These are phyloP conservation scores for Eurotiales sp. DNA, from an alignment of 2,329 filamentous ascomycete genomes.

Conservation along the genomic window DNA sequence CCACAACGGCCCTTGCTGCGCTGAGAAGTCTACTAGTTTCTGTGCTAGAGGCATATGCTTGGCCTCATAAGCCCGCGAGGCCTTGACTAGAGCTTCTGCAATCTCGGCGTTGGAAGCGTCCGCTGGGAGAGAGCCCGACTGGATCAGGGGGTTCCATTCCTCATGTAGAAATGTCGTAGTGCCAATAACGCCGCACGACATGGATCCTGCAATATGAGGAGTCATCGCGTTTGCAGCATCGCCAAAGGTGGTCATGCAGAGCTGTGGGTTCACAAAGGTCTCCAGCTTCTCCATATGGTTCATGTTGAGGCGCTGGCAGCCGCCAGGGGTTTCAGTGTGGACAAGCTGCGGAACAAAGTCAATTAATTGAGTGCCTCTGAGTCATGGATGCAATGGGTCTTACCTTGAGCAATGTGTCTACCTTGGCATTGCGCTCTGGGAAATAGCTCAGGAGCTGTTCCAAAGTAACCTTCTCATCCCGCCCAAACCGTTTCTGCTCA, in stretches of 20 bases:
- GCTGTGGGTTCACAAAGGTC: constrained; percentile 5
- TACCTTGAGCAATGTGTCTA: constrained; percentile 7
- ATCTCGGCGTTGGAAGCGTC: constrained; percentile 2
- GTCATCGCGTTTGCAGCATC: constrained; percentile 8
- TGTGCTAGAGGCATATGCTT: constrained; percentile 10
- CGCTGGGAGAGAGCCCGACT: background rate
- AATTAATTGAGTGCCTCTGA: background rate
- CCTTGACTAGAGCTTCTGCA: background rate
- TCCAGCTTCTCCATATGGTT: constrained; percentile 4
- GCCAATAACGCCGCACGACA: constrained; percentile 9
- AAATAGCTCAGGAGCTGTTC: constrained; percentile 9
- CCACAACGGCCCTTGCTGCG: constrained; percentile 11
- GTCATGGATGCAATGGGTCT: background rate
- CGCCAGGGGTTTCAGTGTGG: constrained; percentile 3
- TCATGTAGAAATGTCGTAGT: constrained; percentile 7
- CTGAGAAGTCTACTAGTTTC: constrained; percentile 7
- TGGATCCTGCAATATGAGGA: constrained; percentile 8
- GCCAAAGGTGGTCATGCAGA: constrained; percentile 6
- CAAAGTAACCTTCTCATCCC: constrained; percentile 12
- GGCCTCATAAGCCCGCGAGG: constrained; percentile 5
- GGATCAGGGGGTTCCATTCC: constrained; percentile 7
- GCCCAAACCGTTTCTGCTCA: constrained; percentile 6
- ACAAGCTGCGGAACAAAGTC: constrained; percentile 1
- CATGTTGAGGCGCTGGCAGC: constrained; percentile 8
- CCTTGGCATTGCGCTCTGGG: constrained; percentile 1